A percentile compares a stretch with the other conserved stretches of the same genome.
Evolutionary conservation across 2,329 filamentous ascomycete genomes (phyloP).

Genomic region (Cercospora beticola): DNA sequence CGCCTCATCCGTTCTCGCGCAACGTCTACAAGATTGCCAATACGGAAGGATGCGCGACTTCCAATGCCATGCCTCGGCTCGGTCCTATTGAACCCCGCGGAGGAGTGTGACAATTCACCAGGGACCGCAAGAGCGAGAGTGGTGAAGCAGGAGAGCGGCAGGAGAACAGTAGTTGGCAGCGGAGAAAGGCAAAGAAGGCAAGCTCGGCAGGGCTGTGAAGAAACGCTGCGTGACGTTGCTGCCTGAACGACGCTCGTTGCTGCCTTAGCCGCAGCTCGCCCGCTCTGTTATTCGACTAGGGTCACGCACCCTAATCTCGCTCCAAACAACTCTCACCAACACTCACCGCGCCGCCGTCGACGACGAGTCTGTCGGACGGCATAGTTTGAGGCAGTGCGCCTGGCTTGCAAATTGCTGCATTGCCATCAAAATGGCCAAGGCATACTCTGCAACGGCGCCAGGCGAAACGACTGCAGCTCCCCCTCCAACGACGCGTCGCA

Average conservation of each 20-base stretch:
- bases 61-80: not conserved
- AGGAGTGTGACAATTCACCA: not conserved
- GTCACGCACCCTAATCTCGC: not conserved
- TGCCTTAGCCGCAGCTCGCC: not conserved
- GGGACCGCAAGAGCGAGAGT: not conserved
- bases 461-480: constrained; percentile 2
- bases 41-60: not conserved
- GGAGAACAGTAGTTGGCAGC: not conserved
- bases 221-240: not conserved
- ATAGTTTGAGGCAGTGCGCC: not conserved
- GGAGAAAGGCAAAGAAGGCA: not conserved
- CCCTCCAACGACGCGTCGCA: constrained; percentile 10
- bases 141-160: not conserved
- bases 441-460: constrained; percentile 12
- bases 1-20: not conserved
- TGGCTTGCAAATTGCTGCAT: not conserved
- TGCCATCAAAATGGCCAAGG: constrained; percentile 11
- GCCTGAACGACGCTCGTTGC: not conserved
- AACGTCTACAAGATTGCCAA: not conserved
- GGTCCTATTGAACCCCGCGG: not conserved
- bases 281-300: not conserved
- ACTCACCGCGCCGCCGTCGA: not conserved
- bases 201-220: not conserved
- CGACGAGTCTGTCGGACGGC: not conserved
- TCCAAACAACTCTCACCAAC: not conserved